phyloP scores from a whole-genome alignment of 2,329 filamentous ascomycete species.

The Stemphylium lycopersici region DNA sequence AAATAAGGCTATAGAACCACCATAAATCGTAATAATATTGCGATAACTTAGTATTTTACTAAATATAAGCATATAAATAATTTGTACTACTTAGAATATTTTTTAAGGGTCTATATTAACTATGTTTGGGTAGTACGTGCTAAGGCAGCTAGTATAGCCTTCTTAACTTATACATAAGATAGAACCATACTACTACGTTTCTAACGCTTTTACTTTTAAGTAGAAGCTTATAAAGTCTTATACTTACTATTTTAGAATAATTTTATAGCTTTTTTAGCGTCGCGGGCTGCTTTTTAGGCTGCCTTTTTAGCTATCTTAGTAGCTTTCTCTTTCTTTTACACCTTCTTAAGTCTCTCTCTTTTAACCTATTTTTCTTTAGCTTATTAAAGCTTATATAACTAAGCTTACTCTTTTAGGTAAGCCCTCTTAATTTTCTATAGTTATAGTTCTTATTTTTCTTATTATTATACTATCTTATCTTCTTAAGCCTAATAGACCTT shows the following conservation, averaged over 20 bases:
- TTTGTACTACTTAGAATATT: not conserved
- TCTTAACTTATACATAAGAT: not conserved
- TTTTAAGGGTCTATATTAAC: too few species aligned
- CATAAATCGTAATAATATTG: not conserved
- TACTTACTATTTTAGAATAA: not conserved
- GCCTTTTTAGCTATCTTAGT: too few species aligned
- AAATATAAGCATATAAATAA: slow-evolving; percentile 35
- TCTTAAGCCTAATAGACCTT: not conserved
- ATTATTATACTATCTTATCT: not conserved
- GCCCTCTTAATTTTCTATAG: too few species aligned
- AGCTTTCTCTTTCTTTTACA: too few species aligned
- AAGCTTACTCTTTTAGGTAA: too few species aligned
- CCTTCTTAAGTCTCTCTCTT: too few species aligned
- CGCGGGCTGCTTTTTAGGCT: too few species aligned
- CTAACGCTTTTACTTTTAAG: not conserved
- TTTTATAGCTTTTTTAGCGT: not conserved
- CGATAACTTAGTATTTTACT: not conserved
- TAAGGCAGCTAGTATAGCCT: not conserved
- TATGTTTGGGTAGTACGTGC: not conserved
- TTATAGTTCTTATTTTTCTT: not conserved
- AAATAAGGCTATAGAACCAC: not conserved
- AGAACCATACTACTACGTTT: not conserved
- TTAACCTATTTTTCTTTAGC: too few species aligned
- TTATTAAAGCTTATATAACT: too few species aligned
- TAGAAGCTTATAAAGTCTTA: not conserved